phyloP scores from a whole-genome alignment of 768 basidiomycete genomes.

The Mycena alexandri region DNA sequence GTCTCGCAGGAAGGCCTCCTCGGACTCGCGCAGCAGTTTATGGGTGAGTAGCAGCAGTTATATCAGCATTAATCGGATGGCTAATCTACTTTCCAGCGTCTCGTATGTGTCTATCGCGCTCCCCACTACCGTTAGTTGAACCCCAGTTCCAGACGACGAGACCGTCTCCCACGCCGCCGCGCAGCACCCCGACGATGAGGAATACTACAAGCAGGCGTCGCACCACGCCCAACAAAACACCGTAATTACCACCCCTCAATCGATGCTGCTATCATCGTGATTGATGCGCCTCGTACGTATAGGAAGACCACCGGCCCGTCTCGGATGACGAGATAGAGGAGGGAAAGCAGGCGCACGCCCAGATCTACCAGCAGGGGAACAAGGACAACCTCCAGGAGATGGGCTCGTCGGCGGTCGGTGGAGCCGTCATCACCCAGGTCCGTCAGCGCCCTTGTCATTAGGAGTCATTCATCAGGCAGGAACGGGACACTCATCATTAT shows the following conservation, averaged over 20 bases:
- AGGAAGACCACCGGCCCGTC: constrained; percentile 12
- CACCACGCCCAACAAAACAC: constrained; percentile 18
- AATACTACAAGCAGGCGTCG: constrained; percentile 11
- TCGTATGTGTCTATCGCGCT: not conserved
- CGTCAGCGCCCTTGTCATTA: not conserved
- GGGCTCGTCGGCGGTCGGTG: constrained; percentile 25
- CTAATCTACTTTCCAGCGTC: constrained; percentile 18
- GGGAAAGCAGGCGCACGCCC: constrained; percentile 24
- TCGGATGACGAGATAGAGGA: constrained; percentile 20
- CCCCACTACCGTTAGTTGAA: not conserved
- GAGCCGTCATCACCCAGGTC: constrained; percentile 27
- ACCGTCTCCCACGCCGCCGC: constrained; percentile 16
- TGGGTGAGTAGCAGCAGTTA: constrained; percentile 5
- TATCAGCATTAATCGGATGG: constrained; percentile 1
- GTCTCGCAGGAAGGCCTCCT: constrained; percentile 15
- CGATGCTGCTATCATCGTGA: not conserved
- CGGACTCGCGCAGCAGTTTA: constrained; percentile 26
- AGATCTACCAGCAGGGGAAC: constrained; percentile 28
- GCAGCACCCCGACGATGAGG: constrained; percentile 27
- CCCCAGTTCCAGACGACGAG: not conserved
- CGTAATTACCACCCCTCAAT: not conserved
- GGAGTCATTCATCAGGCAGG: not conserved
- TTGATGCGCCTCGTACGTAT: not conserved
- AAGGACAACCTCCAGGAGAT: not conserved
- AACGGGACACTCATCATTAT: constrained; percentile 5